Percentiles rank a stretch among this genome's conserved stretches.
phyloP scores from a whole-genome alignment of 1,139 yeast species.

The Pichia inconspicua region DNA sequence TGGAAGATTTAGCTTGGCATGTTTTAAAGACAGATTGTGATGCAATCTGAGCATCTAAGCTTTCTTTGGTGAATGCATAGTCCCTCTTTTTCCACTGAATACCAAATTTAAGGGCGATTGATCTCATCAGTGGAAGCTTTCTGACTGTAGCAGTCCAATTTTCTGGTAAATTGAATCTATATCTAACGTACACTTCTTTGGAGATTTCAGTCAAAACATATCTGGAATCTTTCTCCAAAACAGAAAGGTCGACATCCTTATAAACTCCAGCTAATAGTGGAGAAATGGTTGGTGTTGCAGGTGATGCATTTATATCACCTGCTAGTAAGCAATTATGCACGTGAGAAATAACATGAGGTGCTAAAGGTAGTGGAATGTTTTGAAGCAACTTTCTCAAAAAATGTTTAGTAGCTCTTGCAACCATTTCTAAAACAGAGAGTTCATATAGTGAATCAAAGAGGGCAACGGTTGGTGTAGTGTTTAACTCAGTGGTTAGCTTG shows the following conservation, averaged over 20 bases:
- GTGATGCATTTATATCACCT: conserved; percentile 34
- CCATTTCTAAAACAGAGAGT: conserved; percentile 58
- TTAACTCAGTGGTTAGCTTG: conserved; percentile 30
- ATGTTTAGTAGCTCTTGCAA: conserved; percentile 76
- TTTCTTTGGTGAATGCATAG: conserved; percentile 43
- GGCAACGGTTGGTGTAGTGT: conserved; percentile 37
- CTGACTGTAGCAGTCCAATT: conserved; percentile 38
- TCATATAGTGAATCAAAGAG: conserved; percentile 40
- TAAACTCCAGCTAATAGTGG: conserved; percentile 39
- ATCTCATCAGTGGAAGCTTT: conserved; percentile 53
- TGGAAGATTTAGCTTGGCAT: conserved; percentile 14
- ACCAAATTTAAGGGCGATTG: conserved; percentile 72
- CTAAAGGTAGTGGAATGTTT: conserved; percentile 45
- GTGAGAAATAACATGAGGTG: conserved; percentile 57
- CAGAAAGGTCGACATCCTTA: conserved; percentile 33
- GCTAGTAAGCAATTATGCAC: conserved; percentile 71
- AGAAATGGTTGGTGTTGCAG: conserved; percentile 34
- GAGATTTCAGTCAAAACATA: conserved; percentile 38
- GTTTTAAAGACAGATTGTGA: conserved; percentile 16
- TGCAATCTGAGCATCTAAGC: conserved; percentile 33
- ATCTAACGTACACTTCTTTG: conserved; percentile 50
- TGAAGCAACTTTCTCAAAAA: conserved; percentile 46
- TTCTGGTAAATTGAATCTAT: conserved; percentile 49
- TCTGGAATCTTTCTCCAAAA: conserved; percentile 35
- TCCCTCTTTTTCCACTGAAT: conserved; percentile 68